Conservation (phyloP, 2,329 filamentous ascomycete genomes). For the Penicillium sp. region DNA sequence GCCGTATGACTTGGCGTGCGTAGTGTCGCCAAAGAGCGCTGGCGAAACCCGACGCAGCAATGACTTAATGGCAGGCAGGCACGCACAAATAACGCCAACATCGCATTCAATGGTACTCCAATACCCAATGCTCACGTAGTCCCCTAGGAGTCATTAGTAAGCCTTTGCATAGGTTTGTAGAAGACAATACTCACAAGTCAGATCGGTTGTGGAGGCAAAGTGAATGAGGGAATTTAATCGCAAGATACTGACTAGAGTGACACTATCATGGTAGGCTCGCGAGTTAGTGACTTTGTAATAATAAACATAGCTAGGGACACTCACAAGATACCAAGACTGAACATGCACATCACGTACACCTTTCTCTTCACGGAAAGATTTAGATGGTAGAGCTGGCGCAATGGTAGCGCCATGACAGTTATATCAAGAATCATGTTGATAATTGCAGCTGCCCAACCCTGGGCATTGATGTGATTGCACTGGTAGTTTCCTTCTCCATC, state of each 20-base stretch:
- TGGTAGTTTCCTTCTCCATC: slow-evolving; percentile 31
- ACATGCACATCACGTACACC: slow-evolving; percentile 34
- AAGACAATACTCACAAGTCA: slow-evolving; percentile 30
- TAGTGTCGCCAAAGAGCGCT: slow-evolving; percentile 34
- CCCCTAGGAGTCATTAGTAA: slow-evolving; percentile 20
- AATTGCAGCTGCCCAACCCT: slow-evolving; percentile 35
- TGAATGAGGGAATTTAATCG: slow-evolving; percentile 43
- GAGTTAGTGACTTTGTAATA: background rate
- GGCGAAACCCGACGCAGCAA: slow-evolving; percentile 39
- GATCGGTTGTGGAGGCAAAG: slow-evolving; percentile 42
- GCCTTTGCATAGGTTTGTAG: background rate
- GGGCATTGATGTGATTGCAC: slow-evolving; percentile 37
- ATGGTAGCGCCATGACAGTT: slow-evolving; percentile 27
- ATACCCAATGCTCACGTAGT: slow-evolving; percentile 28
- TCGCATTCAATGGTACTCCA: slow-evolving; percentile 32
- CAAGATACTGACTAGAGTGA: slow-evolving; percentile 45
- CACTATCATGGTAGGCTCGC: slow-evolving; percentile 22
- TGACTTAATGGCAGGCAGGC: slow-evolving; percentile 33
- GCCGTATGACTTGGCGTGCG: slow-evolving; percentile 10
- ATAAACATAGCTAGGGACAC: slow-evolving; percentile 7
- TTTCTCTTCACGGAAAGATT: slow-evolving; percentile 30
- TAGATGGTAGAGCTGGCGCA: slow-evolving; percentile 26
- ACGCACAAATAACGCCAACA: slow-evolving; percentile 31
- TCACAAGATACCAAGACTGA: slow-evolving; percentile 37
- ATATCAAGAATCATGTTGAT: slow-evolving; percentile 33